Evolutionary conservation across 2,329 filamentous ascomycete genomes (phyloP).

Genomic region (Chaetomium strumarium): DNA sequence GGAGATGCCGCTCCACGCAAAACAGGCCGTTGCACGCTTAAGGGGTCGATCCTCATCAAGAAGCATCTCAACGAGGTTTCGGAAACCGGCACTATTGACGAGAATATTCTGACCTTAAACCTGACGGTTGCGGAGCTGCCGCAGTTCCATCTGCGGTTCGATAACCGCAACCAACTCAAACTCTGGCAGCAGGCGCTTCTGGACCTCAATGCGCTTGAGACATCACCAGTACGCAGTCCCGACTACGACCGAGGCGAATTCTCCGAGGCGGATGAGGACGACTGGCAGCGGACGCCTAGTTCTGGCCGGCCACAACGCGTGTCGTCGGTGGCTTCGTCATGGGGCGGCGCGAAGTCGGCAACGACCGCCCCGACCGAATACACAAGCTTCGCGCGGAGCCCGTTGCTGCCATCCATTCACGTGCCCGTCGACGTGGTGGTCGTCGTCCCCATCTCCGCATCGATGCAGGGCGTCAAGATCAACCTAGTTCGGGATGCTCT

Average conservation of each 20-base stretch:
- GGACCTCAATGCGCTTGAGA: slow-evolving; percentile 71
- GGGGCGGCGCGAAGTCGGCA: slow-evolving; percentile 73
- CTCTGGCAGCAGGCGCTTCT: slow-evolving; percentile 83
- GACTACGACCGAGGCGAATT: slow-evolving; percentile 73
- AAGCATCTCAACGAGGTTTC: slow-evolving; percentile 88
- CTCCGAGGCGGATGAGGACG: slow-evolving; percentile 84
- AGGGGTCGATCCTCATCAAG: slow-evolving; percentile 96
- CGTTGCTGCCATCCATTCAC: slow-evolving; percentile 56
- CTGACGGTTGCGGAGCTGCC: slow-evolving; percentile 89
- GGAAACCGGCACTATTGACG: slow-evolving; percentile 65
- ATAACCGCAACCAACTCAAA: slow-evolving; percentile 76
- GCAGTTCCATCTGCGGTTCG: slow-evolving; percentile 88
- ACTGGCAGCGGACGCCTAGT: slow-evolving; percentile 57
- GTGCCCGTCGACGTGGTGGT: slow-evolving; percentile 94
- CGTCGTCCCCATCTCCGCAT: slow-evolving; percentile 93
- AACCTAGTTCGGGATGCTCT: slow-evolving; percentile 87
- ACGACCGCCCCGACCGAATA: slow-evolving; percentile 92
- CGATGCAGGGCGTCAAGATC: slow-evolving; percentile 99
- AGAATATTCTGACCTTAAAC: slow-evolving; percentile 80
- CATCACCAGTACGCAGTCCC: slow-evolving; percentile 57
- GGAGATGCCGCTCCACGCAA: slow-evolving; percentile 57
- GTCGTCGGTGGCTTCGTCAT: slow-evolving; percentile 76
- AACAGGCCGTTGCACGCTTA: slow-evolving; percentile 75
- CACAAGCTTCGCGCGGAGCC: slow-evolving; percentile 60
- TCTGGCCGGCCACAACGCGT: slow-evolving; percentile 56